Base-by-base conservation (phyloP, 2,329 filamentous ascomycete species). In the Penicillium thymicola region DNA sequence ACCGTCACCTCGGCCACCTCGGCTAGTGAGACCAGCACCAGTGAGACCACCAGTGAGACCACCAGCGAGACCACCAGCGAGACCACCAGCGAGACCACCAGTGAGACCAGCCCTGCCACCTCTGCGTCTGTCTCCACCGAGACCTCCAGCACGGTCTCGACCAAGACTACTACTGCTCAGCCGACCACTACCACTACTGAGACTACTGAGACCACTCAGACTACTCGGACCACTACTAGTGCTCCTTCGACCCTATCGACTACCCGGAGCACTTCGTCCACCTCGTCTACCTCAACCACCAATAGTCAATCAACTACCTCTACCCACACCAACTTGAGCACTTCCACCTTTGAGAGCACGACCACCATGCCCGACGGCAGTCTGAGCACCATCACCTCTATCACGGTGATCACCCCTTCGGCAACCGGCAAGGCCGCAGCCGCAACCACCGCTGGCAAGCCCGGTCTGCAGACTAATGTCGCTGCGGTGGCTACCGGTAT, bases 341-440 rank as follows among this genome's bases (percentile, higher is more conserved):
- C 75, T 11, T 75, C 74, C 3, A 78, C 76, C 41, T 70, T 66
- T 61, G 65, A 75, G 54, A 70, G 67, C 51, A 78, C 74, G 32
- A 75, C 73, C 27, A 79, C 76, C 13, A 57, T 75, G 11, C 60
- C 75, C 18, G 67, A 80, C 56, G 78, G 78, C n/a, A 67, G 65
- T 16, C 51, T 73, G 23, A 70, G 68, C 59, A 79, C 77, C 41
- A 70, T 77, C 57, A 80, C 78, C 11, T 71, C 74, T 38, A 67
- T 78, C n/a, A 75, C 78, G 3, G 69, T 79, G 34, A 73, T 79
- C 43, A 70, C 76, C 42, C 75, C 76, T 10, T 55, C 63, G 25
- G 58, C 60, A 5, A 66, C 65, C 2, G 65, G 59, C 25, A 28
- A 28, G 4, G 54, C 63, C 3, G 65, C 67, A 1, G 59, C 61